Evolutionary conservation across 202 grass and related monocot genomes (phyloP).

Genomic region (Dendrocalamus latiflorus): DNA sequence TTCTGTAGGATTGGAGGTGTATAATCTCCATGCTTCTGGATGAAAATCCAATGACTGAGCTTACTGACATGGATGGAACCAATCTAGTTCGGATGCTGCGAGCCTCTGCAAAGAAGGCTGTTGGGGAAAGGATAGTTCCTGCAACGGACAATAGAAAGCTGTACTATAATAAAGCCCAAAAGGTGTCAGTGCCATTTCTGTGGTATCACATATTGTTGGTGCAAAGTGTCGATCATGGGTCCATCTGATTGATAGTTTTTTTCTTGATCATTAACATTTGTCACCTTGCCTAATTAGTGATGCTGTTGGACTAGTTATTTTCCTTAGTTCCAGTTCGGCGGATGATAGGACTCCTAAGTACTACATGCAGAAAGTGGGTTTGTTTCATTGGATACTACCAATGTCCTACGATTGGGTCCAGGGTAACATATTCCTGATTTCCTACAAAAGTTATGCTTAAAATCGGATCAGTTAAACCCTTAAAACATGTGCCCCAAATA

Average conservation of each 20-base stretch:
- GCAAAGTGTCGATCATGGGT: neutral
- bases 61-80: constrained; percentile 89
- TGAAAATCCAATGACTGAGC: constrained; percentile 65
- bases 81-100: constrained; percentile 81
- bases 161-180: constrained; percentile 79
- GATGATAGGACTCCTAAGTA: neutral
- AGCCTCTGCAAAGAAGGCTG: constrained; percentile 90
- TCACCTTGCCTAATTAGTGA: neutral
- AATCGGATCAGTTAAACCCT: constrained; percentile 1
- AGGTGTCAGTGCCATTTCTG: constrained; percentile 32
- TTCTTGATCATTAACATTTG: constrained; percentile 2
- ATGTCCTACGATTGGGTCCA: neutral
- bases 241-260: neutral
- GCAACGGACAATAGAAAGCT: constrained; percentile 78
- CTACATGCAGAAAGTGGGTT: neutral
- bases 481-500: neutral
- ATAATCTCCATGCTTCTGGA: constrained; percentile 90
- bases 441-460: neutral
- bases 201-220: constrained; percentile 11
- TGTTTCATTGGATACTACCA: neutral
- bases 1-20: constrained; percentile 84
- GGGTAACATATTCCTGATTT: neutral
- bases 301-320: constrained; percentile 1
- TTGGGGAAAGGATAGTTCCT: constrained; percentile 93
- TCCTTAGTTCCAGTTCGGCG: neutral